Evolutionary conservation across 176 grass and related monocot genomes (phyloP), one percentile per base, ranked within the genome.

Genomic region (Alopecurus myosuroides): DNA sequence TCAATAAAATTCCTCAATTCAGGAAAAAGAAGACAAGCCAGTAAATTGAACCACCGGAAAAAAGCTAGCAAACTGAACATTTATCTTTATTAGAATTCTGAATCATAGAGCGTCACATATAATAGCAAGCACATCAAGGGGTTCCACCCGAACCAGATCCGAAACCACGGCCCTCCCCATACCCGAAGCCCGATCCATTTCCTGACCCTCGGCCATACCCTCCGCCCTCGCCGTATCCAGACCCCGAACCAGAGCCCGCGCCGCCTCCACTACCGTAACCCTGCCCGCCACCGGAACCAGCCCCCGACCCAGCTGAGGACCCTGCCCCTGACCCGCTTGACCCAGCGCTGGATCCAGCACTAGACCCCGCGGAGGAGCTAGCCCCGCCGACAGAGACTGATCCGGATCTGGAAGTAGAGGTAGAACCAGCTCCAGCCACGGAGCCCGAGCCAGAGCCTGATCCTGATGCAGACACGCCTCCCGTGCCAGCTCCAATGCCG

Each of bases 291-390:
- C 70, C 33, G 0, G 82, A 94, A 2, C 87, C 88, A 0, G 84
- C 81, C 0, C 42, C 75, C 0, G 90, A 94, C 1, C 87, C 92
- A 1, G 89, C 94, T 0, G 85, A 93, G 0, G 94, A 97, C 4
- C 91, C 94, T 0, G 77, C 83, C 3, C 77, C 77, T 0, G 92
- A 83, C 7, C 74, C 85, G 29, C 23, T 53, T 0, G 85, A 94
- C 0, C 87, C 79, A 0, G 87, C 55, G 0, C 53, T 88, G 0
- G 88, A 94, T 8, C 88, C 81, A 0, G 89, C 86, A 2, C 60
- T 72, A 0, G 91, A 97, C 9, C 83, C 85, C 0, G 88, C 83
- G 4, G 86, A 93, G 0, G 92, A 97, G 10, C 83, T 89, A 0
- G 86, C 68, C 3, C 92, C 86, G 12, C 90, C 87, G 2, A 76